Evolutionary conservation across 1,139 yeast genomes (phyloP).

Genomic region (Scheffersomyces lignicola): DNA sequence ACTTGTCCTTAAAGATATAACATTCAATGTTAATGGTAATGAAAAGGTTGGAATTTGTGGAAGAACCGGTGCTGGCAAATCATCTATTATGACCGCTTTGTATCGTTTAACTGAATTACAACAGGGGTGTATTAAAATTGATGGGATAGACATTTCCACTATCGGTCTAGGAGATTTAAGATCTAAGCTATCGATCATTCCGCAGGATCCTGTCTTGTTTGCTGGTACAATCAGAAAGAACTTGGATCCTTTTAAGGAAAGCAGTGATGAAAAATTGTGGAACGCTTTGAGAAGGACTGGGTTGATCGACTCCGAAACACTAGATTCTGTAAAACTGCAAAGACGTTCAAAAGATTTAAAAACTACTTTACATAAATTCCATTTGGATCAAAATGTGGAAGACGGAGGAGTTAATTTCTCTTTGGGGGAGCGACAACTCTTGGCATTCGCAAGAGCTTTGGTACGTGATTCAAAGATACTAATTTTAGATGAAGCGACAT

Average conservation of each 20-base stretch:
- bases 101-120: constrained; percentile 60
- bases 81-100: constrained; percentile 65
- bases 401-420: constrained; percentile 58
- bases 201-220: constrained; percentile 48
- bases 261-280: constrained; percentile 42
- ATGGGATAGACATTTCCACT: constrained; percentile 56
- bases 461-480: constrained; percentile 51
- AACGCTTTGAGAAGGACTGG: constrained; percentile 48
- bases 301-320: constrained; percentile 29
- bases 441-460: constrained; percentile 55
- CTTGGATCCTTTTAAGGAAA: constrained; percentile 42
- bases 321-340: constrained; percentile 20
- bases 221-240: constrained; percentile 40
- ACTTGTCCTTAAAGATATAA: constrained; percentile 59
- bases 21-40: constrained; percentile 45
- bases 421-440: constrained; percentile 54
- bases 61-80: constrained; percentile 79
- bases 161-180: constrained; percentile 35
- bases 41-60: constrained; percentile 78
- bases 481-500: constrained; percentile 57
- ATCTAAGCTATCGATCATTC: constrained; percentile 40
- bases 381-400: constrained; percentile 51
- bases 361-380: constrained; percentile 41
- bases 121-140: constrained; percentile 55
- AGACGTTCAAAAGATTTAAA: constrained; percentile 14